phyloP scores from a whole-genome alignment of 2,329 filamentous ascomycete genomes.

The Aureobasidium sp. region DNA sequence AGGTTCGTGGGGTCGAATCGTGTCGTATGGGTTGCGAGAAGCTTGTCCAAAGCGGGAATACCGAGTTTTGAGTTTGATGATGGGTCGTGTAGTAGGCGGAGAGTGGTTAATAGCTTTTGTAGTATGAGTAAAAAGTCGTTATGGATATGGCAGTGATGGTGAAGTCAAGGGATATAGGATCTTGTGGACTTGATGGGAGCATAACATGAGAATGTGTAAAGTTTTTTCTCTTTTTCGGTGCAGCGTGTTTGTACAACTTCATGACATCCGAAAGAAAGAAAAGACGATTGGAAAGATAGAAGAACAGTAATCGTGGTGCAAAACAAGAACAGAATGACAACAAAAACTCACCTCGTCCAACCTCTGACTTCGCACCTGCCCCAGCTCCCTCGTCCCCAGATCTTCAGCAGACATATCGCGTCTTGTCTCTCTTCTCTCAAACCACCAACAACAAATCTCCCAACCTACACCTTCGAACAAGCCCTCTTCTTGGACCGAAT shows the following conservation, averaged over 20 bases:
- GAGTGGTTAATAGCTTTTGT: conserved; percentile 1
- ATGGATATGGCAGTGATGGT: neutral
- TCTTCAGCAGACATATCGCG: conserved; percentile 26
- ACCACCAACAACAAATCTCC: conserved; percentile 1
- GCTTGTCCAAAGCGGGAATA: conserved; percentile 37
- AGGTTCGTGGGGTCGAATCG: conserved; percentile 10
- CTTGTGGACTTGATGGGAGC: neutral
- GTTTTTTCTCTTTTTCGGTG: neutral
- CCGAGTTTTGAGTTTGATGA: conserved; percentile 29
- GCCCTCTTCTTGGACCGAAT: neutral
- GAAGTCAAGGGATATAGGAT: neutral
- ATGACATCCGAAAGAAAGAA: neutral
- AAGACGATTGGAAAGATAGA: neutral
- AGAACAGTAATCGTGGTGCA: neutral
- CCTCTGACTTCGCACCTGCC: conserved; percentile 39
- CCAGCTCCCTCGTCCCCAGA: conserved; percentile 46
- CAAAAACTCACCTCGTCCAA: conserved; percentile 40
- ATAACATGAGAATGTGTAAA: neutral
- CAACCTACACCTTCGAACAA: neutral
- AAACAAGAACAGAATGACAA: neutral
- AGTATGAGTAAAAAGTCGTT: neutral
- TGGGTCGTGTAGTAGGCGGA: neutral
- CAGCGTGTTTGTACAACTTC: neutral
- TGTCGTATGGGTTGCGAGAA: conserved; percentile 19
- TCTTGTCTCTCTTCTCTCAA: neutral